A percentile compares a stretch with the other conserved stretches of the same genome.
phyloP scores from a whole-genome alignment of 2,329 filamentous ascomycete genomes.

The Rachicladosporium sp. region DNA sequence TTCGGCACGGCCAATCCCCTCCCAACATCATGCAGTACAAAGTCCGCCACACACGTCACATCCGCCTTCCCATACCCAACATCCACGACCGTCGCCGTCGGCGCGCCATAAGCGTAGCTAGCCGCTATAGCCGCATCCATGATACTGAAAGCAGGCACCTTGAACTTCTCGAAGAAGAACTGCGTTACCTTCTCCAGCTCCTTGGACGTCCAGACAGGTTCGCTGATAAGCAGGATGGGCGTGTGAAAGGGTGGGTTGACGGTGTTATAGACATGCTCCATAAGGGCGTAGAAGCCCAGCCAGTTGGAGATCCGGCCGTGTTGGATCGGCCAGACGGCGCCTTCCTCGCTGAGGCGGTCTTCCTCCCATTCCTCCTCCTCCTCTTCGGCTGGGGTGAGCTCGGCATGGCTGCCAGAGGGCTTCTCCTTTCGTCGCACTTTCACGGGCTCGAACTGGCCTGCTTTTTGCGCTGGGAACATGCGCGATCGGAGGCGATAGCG shows the following conservation, averaged over 20 bases:
- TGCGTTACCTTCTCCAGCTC: constrained; percentile 81
- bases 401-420: constrained; percentile 2
- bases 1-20: constrained; percentile 48
- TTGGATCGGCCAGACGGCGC: constrained; percentile 74
- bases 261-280: constrained; percentile 81
- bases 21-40: constrained; percentile 57
- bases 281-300: constrained; percentile 83
- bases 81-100: constrained; percentile 76
- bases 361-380: constrained; percentile 67
- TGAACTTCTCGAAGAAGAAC: constrained; percentile 95
- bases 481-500: constrained; percentile 74
- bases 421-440: constrained; percentile 48
- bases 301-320: constrained; percentile 79
- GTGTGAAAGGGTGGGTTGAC: constrained; percentile 90
- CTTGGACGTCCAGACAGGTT: constrained; percentile 79
- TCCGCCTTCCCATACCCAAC: constrained; percentile 89
- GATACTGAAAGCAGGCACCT: constrained; percentile 80
- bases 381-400: constrained; percentile 24
- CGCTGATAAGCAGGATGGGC: constrained; percentile 77
- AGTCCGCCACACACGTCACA: constrained; percentile 79
- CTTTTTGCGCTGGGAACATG: constrained; percentile 75
- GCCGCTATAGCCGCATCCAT: constrained; percentile 82
- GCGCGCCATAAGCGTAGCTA: constrained; percentile 66
- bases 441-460: constrained; percentile 69
- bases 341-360: constrained; percentile 75